phyloP scores from a whole-genome alignment of 352 stramenopile genomes.

The Elongisporangium anandrum region DNA sequence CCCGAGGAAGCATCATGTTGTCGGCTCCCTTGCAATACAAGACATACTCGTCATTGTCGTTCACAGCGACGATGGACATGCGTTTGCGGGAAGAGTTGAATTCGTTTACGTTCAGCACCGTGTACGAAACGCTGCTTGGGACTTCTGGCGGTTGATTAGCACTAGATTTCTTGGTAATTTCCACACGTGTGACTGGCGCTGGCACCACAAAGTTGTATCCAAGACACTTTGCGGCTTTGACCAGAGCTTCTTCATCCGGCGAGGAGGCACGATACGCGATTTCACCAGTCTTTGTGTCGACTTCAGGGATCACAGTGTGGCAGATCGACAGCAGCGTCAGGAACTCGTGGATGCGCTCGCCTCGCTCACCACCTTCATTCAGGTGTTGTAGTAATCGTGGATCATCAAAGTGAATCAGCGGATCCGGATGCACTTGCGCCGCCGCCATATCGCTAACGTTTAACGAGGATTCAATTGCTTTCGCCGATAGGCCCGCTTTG shows the following conservation, averaged over 20 bases:
- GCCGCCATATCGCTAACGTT: constrained; percentile 1
- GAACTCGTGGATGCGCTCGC: constrained; percentile 49
- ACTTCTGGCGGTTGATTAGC: neutral
- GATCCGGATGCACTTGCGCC: constrained; percentile 48
- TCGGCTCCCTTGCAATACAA: constrained; percentile 83
- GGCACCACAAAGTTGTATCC: constrained; percentile 55
- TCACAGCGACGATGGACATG: constrained; percentile 94
- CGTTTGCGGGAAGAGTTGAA: constrained; percentile 94
- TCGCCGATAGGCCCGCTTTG: constrained; percentile 8
- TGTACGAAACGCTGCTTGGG: constrained; percentile 25
- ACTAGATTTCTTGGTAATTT: constrained; percentile 33
- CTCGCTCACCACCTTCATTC: constrained; percentile 25
- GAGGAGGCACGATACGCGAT: constrained; percentile 51
- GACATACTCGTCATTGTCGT: constrained; percentile 35
- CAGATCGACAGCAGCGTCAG: constrained; percentile 52
- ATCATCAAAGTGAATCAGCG: constrained; percentile 55
- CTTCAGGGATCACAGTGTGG: constrained; percentile 63
- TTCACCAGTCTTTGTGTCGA: constrained; percentile 49
- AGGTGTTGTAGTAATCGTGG: constrained; percentile 29
- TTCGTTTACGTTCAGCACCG: constrained; percentile 78
- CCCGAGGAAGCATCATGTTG: constrained; percentile 77
- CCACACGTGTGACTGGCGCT: constrained; percentile 43
- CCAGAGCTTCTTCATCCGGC: constrained; percentile 62
- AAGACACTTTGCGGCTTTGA: constrained; percentile 56
- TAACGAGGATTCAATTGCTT: constrained; percentile 6